These are phyloP conservation scores for Gyrodon lividus DNA, from an alignment of 768 basidiomycete genomes.

Conservation along the genomic window DNA sequence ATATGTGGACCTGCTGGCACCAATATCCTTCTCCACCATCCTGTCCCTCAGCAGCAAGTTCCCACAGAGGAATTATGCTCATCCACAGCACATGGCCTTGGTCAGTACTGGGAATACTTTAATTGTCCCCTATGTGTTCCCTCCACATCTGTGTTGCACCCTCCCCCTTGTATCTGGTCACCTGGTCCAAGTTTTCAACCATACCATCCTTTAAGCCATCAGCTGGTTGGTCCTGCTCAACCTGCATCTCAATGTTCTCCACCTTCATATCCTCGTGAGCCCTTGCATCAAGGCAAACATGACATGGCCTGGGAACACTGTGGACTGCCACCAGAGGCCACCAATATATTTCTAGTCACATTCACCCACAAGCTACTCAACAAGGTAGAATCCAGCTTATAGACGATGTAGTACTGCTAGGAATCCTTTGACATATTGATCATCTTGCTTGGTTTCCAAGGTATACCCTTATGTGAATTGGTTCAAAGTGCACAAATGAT, in stretches of 20 bases:
- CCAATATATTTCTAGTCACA: too few species aligned
- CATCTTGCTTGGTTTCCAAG: too few species aligned
- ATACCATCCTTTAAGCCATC: conserved; percentile 47
- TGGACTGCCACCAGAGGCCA: too few species aligned
- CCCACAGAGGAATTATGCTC: conserved; percentile 52
- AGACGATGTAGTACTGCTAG: too few species aligned
- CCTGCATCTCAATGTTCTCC: conserved; percentile 60
- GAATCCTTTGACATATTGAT: too few species aligned
- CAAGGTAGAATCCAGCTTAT: too few species aligned
- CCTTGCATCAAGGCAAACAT: conserved; percentile 36
- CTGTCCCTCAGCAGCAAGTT: conserved; percentile 57
- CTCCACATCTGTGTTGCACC: conserved; percentile 62
- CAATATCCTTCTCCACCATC: conserved; percentile 64
- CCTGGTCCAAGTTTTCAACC: conserved; percentile 45
- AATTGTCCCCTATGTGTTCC: conserved; percentile 49
- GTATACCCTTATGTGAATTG: too few species aligned
- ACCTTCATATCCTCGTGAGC: conserved; percentile 54
- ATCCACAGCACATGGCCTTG: conserved; percentile 34
- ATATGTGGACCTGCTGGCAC: conserved; percentile 56
- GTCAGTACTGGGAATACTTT: conserved; percentile 59
- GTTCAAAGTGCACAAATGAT: too few species aligned
- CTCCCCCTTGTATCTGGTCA: conserved; percentile 52
- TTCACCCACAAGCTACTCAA: too few species aligned
- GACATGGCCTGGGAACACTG: too few species aligned
- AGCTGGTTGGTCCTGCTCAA: conserved; percentile 52